These are phyloP conservation scores for Warburgia ugandensis DNA, from an alignment of 164 flowering plant species.

Conservation along the genomic window DNA sequence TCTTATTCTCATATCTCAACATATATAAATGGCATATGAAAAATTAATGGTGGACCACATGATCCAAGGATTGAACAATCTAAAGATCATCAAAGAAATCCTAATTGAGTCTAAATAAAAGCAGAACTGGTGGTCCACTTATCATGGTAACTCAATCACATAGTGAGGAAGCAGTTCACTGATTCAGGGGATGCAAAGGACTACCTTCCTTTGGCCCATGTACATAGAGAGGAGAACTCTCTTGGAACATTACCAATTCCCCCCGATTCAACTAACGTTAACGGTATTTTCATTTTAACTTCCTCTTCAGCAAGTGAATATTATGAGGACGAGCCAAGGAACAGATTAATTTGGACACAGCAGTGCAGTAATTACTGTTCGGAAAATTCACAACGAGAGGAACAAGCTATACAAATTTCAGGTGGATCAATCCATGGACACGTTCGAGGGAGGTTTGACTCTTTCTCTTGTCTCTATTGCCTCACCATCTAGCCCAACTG, in stretches of 20 bases:
- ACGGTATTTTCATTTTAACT: too few species aligned
- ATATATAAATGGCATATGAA: too few species aligned
- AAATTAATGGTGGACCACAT: not conserved
- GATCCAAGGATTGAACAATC: not conserved
- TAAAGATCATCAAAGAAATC: too few species aligned
- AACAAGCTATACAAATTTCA: not conserved
- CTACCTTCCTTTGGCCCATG: not conserved
- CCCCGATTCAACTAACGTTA: too few species aligned
- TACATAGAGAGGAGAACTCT: not conserved
- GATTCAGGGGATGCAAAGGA: not conserved
- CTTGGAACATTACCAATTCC: not conserved
- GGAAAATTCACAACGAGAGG: too few species aligned
- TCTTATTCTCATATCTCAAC: too few species aligned
- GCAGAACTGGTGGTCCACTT: not conserved
- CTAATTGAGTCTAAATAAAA: not conserved
- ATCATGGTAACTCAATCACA: not conserved
- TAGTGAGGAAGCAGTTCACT: not conserved
- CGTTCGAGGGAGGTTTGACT: not conserved
- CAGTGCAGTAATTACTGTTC: too few species aligned
- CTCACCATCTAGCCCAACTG: not conserved
- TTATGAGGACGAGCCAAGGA: too few species aligned
- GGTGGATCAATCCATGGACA: not conserved
- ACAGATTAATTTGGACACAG: too few species aligned
- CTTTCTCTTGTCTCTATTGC: slow-evolving; percentile 2
- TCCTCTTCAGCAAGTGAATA: too few species aligned